A percentile compares a stretch with the other conserved stretches of the same genome.
These are phyloP conservation scores for Hibiscus syriacus DNA, from an alignment of 345 rosid genomes.

Conservation along the genomic window DNA sequence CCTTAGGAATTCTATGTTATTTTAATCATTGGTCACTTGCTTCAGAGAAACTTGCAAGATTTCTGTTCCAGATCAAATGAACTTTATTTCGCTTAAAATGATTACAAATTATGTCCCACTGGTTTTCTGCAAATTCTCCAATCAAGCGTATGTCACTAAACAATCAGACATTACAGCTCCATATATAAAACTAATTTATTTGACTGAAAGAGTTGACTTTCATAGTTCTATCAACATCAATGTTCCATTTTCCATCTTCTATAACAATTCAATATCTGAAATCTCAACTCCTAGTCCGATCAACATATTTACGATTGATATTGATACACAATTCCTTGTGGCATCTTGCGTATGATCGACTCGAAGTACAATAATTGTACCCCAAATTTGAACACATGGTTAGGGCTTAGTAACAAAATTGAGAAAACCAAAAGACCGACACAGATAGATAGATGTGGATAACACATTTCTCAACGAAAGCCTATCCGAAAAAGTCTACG, in stretches of 20 bases:
- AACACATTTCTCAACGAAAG: too few species aligned
- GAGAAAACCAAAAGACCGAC: too few species aligned
- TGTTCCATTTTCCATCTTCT: not conserved
- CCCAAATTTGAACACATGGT: too few species aligned
- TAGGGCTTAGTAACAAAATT: too few species aligned
- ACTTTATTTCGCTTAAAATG: constrained; percentile 8
- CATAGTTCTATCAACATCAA: not conserved
- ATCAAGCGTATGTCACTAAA: not conserved
- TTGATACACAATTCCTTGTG: not conserved
- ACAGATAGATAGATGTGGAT: too few species aligned
- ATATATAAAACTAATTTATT: not conserved
- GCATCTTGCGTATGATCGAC: too few species aligned
- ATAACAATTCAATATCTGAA: not conserved
- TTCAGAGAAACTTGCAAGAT: not conserved
- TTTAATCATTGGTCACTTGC: not conserved
- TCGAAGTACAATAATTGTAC: too few species aligned
- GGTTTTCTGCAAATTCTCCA: not conserved
- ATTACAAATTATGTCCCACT: not conserved
- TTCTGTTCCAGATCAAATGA: constrained; percentile 25
- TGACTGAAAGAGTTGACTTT: not conserved
- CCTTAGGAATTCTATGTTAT: constrained; percentile 13
- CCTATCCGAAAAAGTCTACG: too few species aligned
- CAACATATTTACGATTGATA: constrained; percentile 12
- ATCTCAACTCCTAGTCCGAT: constrained; percentile 5
- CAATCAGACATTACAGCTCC: not conserved